These are phyloP conservation scores for Kondoa malvinella DNA, from an alignment of 768 basidiomycete genomes.

Conservation along the genomic window DNA sequence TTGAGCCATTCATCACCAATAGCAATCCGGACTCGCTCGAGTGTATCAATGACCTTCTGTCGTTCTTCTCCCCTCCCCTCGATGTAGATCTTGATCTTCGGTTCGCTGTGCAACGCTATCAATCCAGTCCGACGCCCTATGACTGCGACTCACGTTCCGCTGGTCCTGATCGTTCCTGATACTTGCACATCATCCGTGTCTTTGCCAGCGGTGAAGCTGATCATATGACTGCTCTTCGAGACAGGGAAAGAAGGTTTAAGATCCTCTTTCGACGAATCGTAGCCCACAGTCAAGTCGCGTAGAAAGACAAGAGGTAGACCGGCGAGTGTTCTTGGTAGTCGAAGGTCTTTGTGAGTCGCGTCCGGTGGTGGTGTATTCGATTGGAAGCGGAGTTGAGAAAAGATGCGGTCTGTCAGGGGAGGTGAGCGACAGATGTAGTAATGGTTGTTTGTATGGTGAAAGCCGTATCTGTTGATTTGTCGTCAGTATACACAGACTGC, in stretches of 20 bases:
- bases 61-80: slow-evolving; percentile 53
- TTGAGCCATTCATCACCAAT: slow-evolving; percentile 55
- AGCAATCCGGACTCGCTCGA: slow-evolving; percentile 46
- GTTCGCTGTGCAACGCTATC: background rate
- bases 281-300: slow-evolving; percentile 55
- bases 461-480: background rate
- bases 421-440: slow-evolving; percentile 44
- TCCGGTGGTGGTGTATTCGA: background rate
- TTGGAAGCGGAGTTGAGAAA: slow-evolving; percentile 29
- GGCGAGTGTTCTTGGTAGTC: slow-evolving; percentile 34
- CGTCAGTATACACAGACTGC: slow-evolving; percentile 28
- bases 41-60: slow-evolving; percentile 37
- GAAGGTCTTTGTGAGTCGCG: background rate
- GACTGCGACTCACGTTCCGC: slow-evolving; percentile 42
- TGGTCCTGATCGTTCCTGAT: slow-evolving; percentile 61
- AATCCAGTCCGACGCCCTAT: background rate
- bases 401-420: slow-evolving; percentile 50
- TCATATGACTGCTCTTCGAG: slow-evolving; percentile 48
- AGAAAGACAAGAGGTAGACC: slow-evolving; percentile 46
- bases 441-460: slow-evolving; percentile 29
- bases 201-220: slow-evolving; percentile 46
- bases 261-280: slow-evolving; percentile 45
- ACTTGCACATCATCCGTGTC: slow-evolving; percentile 35
- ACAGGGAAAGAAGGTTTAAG: slow-evolving; percentile 52
- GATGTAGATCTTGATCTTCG: slow-evolving; percentile 69